Base-by-base conservation (phyloP, 441 rosid species). In the Codiaeum variegatum region DNA sequence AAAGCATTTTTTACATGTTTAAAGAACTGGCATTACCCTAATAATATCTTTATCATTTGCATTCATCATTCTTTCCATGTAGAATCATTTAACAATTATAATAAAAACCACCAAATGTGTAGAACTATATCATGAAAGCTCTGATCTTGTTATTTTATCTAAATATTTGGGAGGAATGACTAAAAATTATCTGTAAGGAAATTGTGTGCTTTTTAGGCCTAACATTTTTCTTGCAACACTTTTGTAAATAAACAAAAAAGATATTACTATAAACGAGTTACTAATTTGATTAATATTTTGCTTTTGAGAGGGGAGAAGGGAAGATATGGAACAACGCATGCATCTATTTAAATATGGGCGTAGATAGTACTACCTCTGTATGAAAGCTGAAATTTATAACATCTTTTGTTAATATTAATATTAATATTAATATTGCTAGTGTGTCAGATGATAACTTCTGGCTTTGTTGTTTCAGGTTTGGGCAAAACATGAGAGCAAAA, bases 381-480 rank as follows among this genome's bases (percentile, higher is more conserved):
- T 32, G 12, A 29, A 49, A 16, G 38, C 54, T 56, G n/a, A n/a
- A 60, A 44, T 73, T 65, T 54, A 6, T 36, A 32, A 21, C 6
- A 52, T 44, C 23, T 59, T 19, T n/a, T 31, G 23, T 34, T 44
- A 6, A 63, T n/a, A n/a, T n/a, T n/a, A n/a, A n/a, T n/a, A n/a
- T n/a, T n/a, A n/a, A n/a, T n/a, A n/a, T n/a, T n/a, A n/a, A n/a
- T 58, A n/a, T 59, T 73, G 36, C 16, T 58, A 42, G 32, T 56
- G 55, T 40, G 36, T 64, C 4, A 3, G 46, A 24, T 36, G 73
- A 62, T 72, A 59, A 73, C 75, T 75, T 55, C 66, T 46, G 61
- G 34, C 23, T 69, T 70, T 65, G 36, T 69, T 76, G 55, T 58
- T 62, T 55, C 85, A 78, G 85, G 85, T 71, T 38, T 32, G 40